A percentile compares a stretch with the other conserved stretches of the same genome.
These are phyloP conservation scores for Peronospora belbahrii DNA, from an alignment of 352 stramenopile species.

Conservation along the genomic window DNA sequence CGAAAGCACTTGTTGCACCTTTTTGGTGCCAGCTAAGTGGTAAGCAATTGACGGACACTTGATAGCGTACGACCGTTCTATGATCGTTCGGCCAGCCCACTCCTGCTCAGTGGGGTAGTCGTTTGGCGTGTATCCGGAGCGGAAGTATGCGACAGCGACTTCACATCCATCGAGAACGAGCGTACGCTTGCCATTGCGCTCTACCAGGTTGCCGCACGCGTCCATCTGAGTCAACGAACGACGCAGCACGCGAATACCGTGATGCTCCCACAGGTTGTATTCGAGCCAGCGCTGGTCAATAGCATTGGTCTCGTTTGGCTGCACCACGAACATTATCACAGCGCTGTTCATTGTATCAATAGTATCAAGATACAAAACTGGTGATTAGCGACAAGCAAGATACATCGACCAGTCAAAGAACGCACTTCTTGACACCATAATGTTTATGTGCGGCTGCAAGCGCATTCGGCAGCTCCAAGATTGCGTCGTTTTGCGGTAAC, in stretches of 20 bases:
- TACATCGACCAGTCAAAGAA: constrained; percentile 13
- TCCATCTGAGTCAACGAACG: constrained; percentile 67
- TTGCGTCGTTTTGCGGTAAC: constrained; percentile 62
- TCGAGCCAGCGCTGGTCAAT: constrained; percentile 91
- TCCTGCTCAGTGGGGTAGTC: constrained; percentile 91
- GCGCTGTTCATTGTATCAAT: constrained; percentile 25
- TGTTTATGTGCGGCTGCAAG: constrained; percentile 58
- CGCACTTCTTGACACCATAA: constrained; percentile 65
- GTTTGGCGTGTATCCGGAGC: constrained; percentile 92
- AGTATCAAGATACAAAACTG: neutral
- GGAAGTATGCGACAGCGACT: constrained; percentile 93
- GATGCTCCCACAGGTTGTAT: constrained; percentile 84
- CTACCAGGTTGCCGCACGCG: constrained; percentile 24
- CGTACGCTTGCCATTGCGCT: constrained; percentile 33
- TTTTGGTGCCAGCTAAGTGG: constrained; percentile 96
- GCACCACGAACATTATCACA: constrained; percentile 89
- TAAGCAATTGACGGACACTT: constrained; percentile 95
- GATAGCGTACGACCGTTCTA: constrained; percentile 90
- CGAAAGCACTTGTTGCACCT: constrained; percentile 95
- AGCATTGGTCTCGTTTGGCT: constrained; percentile 82
- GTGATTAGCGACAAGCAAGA: constrained; percentile 1
- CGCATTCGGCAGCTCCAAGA: constrained; percentile 56
- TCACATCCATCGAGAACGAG: constrained; percentile 63
- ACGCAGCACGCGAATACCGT: constrained; percentile 73
- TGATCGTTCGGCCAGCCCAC: constrained; percentile 81